Percentiles rank a stretch among this genome's conserved stretches.
Evolutionary conservation across 2,329 filamentous ascomycete genomes (phyloP).

Genomic region (Rhynchosporium secalis): DNA sequence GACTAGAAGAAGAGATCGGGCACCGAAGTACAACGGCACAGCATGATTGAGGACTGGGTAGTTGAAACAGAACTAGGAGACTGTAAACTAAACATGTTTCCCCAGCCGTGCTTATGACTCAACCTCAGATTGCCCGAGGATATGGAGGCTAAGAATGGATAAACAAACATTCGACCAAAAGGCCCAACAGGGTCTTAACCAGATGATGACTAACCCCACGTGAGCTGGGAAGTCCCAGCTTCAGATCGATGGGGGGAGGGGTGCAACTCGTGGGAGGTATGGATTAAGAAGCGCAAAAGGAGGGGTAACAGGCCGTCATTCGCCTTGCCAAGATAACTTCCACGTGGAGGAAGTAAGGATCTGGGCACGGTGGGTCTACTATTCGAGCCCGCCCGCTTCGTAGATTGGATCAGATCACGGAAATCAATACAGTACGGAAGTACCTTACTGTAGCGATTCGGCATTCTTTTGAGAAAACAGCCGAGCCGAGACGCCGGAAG

Average conservation of each 20-base stretch:
- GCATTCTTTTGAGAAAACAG: background rate
- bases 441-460: too few relatives aligned
- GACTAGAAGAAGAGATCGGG: background rate
- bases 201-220: too few relatives aligned
- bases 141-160: conserved; percentile 2
- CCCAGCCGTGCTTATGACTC: conserved; percentile 9
- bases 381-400: background rate
- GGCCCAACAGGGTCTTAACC: background rate
- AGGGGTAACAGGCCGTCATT: background rate
- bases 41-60: conserved; percentile 9
- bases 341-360: conserved; percentile 6
- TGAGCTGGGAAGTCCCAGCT: background rate
- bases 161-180: conserved; percentile 11
- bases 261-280: conserved; percentile 10
- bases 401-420: background rate
- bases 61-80: conserved; percentile 9
- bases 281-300: background rate
- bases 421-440: too few relatives aligned
- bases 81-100: background rate
- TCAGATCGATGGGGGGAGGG: background rate
- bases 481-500: background rate
- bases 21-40: background rate
- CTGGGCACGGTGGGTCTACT: background rate
- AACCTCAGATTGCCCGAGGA: conserved; percentile 3
- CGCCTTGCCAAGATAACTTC: conserved; percentile 6